Base-by-base conservation (phyloP, 768 basidiomycete genomes). In the Rhodotorula babjevae region DNA sequence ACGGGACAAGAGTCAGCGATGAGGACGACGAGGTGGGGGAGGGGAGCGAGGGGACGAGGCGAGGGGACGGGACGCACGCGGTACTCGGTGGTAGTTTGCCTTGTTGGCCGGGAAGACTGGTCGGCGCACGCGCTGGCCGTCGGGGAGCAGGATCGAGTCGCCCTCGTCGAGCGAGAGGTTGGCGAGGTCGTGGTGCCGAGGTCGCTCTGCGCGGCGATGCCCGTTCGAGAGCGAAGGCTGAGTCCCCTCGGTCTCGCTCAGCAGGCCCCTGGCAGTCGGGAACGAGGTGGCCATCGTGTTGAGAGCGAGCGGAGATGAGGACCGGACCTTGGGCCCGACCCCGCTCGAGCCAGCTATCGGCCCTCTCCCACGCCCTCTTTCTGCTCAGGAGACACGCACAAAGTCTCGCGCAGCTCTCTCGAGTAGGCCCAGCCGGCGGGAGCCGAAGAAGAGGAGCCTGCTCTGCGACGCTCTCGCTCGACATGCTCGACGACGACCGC, bases 161-260 rank as follows among this genome's bases (percentile, higher is more conserved):
- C 36, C 33, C 6, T 25, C 44, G 31, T 61, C 40, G 50, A 60
- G 49, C 50, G 50, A 19, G 18, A 16, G 12, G 18, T 19, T 18
- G n/a, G 8, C 29, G 33, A 15, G 0, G 27, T 11, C 40, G 63
- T 10, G 2, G 52, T 27, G 16, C 36, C 31, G 33, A 0, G 9
- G 5, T 15, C 33, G 2, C 19, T 33, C 9, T n/a, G 23, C 18
- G 44, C 0, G 15, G 31, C 44, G 33, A 44, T 52, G 36, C 29
- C 47, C 60, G 33, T 61, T 52, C 6, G 47, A 19, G 14, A 72
- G 33, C 18, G 27, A 15, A 2, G 71, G 67, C 11, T 42, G 33
- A 25, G 71, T 72, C 25, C 60, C 59, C 47, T 72, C 67, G 2
- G 63, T 61, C 42, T 72, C 71, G 5, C 63, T 61, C 15, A 72